Evolutionary conservation across 768 basidiomycete species (phyloP), one percentile per base, ranked within the genome.

Genomic region (Gloeostereum incarnatum): DNA sequence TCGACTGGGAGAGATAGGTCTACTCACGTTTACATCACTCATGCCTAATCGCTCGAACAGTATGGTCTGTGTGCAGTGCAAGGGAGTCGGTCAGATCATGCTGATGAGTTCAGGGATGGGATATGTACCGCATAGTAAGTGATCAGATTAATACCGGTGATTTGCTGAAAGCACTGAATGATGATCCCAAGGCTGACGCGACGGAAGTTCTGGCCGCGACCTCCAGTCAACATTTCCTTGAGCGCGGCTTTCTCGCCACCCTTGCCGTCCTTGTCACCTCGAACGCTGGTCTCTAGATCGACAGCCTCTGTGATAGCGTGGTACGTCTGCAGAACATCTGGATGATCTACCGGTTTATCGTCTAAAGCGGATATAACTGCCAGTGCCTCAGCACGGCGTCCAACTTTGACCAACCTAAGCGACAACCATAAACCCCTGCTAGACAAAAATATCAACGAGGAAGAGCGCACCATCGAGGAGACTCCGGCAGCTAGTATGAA

Each of bases 161-260:
- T 77, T 59, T 81, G 79, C 52, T 81, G 77, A 61, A 79, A 80
- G 50, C 74, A 74, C 47, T 81, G 79, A 33, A 70, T 69, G 33
- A 69, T 55, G 16, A 80, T 59, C 2, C 71, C 81, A 32, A 80
- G 50, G 32, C 64, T 52, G 11, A 71, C 71, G 30, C 79, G 61
- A 30, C 76, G 60, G 56, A 80, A 74, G 55, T 81, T 78, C 51
- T 81, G 79, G 16, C 57, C 59, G 19, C 67, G 70, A 0, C 78
- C 77, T 18, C 66, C 58, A 1, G 66, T 69, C 46, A 78, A 71
- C 5, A 81, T 54, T 40, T 77, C 74, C n/a, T 57, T 55, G 0
- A 81, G 54, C 7, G 66, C 53, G n/a, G 62, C 61, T 18, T 55
- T 56, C 26, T 19, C 7, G 23, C n/a, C n/a, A n/a, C n/a, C n/a